Conservation (phyloP, 164 flowering plant species). For the Kalanchoe fedtschenkoi region DNA sequence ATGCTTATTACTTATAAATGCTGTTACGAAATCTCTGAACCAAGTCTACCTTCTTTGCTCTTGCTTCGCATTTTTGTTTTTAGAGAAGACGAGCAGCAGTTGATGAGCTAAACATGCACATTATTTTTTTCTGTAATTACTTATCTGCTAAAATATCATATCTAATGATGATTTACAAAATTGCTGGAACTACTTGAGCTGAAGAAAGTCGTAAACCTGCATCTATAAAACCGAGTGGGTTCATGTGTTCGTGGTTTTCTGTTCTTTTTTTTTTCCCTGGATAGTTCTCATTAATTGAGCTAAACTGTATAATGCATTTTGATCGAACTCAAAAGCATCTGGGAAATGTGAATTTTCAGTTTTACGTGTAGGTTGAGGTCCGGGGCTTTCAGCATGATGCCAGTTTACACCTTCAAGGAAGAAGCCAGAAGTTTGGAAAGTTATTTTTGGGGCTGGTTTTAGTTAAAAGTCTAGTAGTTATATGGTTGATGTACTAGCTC, state of each 20-base stretch:
- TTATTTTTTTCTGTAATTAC: too few relatives aligned
- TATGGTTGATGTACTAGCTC: too few relatives aligned
- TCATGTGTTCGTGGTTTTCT: not conserved
- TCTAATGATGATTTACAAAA: too few relatives aligned
- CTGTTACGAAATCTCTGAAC: not conserved
- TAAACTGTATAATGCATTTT: not conserved
- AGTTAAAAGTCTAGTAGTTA: too few relatives aligned
- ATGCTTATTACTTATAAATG: not conserved
- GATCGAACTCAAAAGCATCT: not conserved
- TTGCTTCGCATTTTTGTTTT: slow-evolving; percentile 13
- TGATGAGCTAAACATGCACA: slow-evolving; percentile 98
- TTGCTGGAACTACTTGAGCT: too few relatives aligned
- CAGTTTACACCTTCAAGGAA: not conserved
- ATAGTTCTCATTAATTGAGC: not conserved
- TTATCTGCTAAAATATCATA: too few relatives aligned
- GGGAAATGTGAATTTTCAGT: not conserved
- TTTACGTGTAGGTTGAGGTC: not conserved
- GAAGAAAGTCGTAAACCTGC: too few relatives aligned
- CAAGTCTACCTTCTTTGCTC: not conserved
- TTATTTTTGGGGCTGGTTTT: too few relatives aligned
- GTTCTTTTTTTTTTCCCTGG: not conserved
- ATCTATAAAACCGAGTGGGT: not conserved
- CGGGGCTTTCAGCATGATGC: not conserved
- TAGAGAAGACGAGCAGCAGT: slow-evolving; percentile 89
- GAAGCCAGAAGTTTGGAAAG: not conserved